phyloP scores from a whole-genome alignment of 129 eudicot species.

The Cynara cardunculus region DNA sequence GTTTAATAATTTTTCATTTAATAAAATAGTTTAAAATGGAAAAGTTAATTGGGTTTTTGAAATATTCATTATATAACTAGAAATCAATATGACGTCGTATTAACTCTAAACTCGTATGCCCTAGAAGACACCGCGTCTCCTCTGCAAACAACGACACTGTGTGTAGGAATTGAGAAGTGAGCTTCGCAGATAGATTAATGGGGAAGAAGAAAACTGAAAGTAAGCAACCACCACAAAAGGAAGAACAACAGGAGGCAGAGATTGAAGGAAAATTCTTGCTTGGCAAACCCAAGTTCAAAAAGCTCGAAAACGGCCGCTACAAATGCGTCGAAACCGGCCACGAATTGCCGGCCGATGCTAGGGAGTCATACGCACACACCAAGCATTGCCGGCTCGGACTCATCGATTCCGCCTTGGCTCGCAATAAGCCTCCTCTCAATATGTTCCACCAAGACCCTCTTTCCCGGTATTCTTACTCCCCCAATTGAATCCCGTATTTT shows the following conservation, averaged over 20 bases:
- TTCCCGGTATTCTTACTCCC: conserved; percentile 40
- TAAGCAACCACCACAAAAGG: conserved; percentile 38
- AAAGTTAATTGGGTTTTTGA: no score
- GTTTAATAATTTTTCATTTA: no score
- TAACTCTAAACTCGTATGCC: conserved; percentile 14
- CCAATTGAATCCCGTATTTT: neutral
- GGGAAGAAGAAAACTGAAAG: conserved; percentile 31
- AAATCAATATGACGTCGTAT: neutral
- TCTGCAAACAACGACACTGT: neutral
- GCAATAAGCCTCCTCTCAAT: conserved; percentile 80
- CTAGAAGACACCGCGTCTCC: neutral
- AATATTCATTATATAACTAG: no score
- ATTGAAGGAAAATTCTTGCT: conserved; percentile 62
- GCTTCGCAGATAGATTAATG: conserved; percentile 18
- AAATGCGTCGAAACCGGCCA: conserved; percentile 92
- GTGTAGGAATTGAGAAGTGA: conserved; percentile 10
- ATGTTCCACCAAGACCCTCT: conserved; percentile 83
- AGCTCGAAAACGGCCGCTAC: conserved; percentile 78
- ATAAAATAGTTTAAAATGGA: no score
- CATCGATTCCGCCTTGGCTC: conserved; percentile 70
- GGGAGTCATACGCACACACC: conserved; percentile 55
- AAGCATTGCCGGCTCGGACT: conserved; percentile 88
- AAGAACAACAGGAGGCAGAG: conserved; percentile 14
- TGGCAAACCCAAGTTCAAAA: conserved; percentile 67
- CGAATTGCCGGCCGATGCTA: conserved; percentile 65